Evolutionary conservation across 1,139 yeast species (phyloP), one percentile per base, ranked within the genome.

Genomic region (Kodamaea suecica): DNA sequence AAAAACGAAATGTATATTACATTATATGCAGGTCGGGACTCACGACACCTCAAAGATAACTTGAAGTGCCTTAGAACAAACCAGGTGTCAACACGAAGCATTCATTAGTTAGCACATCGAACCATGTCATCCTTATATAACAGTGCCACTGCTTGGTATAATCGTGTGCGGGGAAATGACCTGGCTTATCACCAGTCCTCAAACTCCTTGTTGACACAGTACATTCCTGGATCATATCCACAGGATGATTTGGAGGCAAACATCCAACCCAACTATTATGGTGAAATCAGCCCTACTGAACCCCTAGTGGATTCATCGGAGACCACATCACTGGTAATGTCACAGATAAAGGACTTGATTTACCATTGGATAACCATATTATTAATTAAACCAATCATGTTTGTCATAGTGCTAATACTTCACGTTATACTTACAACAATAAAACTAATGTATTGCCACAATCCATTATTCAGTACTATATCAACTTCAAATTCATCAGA

Each of bases 371-470:
- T 30, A 43, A 11, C 17, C 5, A 13, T 46, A 27, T 8, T 63
- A 2, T 27, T 63, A 6, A 44, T 63, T 20, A 59, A 58, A 39
- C 69, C 70, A 2, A 20, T 66, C 2, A 50, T 63, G 6, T 33
- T 61, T 11, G 27, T 59, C 16, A 12, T 27, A 20, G 13, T 16
- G 11, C 5, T 28, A n/a, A 7, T 17, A 7, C 11, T 28, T 9
- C 21, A 28, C 9, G 10, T 28, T n/a, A 11, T 8, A 7, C 8
- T 28, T 6, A 16, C 13, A 10, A 15, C 11, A 10, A 13, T 27
- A 9, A 27, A 27, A 20, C 14, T 28, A 3, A 13, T 28, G 7
- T 28, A 28, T 17, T 17, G 15, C 13, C 12, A 28, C 20, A 28
- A 28, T 17, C 31, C 31, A 15, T 15, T 28, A 11, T 28, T 28